Conservation (phyloP, 257 asterid genomes). For the Nicotiana tabacum region DNA sequence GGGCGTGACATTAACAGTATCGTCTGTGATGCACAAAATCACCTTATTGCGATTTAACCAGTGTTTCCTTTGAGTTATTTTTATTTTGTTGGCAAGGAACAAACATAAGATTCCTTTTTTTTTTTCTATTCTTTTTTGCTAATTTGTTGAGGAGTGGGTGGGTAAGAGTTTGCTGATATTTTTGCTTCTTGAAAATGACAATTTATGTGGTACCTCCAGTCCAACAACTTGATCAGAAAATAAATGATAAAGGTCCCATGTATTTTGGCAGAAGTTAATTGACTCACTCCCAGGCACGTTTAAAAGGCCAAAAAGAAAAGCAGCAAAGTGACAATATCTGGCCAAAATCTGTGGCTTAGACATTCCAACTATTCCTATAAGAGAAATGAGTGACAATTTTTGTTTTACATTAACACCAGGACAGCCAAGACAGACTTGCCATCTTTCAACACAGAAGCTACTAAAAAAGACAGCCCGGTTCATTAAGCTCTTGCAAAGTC, state of each 20-base stretch:
- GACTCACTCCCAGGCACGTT: neutral
- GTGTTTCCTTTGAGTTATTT: neutral
- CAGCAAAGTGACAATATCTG: too few species aligned
- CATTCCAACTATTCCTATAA: neutral
- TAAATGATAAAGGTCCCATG: neutral
- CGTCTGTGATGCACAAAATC: neutral
- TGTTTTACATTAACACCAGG: neutral
- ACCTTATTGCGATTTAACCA: neutral
- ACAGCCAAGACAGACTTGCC: neutral
- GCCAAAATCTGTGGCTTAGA: neutral
- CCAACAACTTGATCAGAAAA: neutral
- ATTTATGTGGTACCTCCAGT: neutral
- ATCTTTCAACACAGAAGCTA: neutral
- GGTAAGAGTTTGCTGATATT: neutral
- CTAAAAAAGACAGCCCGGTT: too few species aligned
- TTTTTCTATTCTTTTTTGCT: too few species aligned
- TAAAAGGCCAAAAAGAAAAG: neutral
- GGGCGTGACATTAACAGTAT: neutral
- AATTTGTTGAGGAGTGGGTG: neutral
- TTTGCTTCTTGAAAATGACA: neutral
- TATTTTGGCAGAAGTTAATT: neutral
- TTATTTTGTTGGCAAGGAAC: neutral
- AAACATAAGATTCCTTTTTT: neutral
- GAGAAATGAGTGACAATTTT: neutral
- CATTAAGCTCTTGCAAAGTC: too few species aligned